A percentile compares a stretch with the other conserved stretches of the same genome.
Evolutionary conservation across 2,329 filamentous ascomycete genomes (phyloP).

Genomic region (Aspergillus hiratsukae): DNA sequence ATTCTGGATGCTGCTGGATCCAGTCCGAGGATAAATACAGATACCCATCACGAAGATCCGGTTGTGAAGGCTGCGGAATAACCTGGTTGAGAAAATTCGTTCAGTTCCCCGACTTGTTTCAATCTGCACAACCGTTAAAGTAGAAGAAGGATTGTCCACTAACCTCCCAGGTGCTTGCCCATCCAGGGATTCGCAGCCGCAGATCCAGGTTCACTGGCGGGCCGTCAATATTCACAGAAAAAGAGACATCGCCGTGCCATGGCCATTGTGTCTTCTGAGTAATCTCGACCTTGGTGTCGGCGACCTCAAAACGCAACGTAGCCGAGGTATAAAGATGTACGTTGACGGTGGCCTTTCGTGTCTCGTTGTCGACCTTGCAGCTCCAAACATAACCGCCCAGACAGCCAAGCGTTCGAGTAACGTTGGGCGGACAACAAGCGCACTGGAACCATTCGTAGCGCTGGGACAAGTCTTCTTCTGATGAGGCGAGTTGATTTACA

Average conservation of each 20-base stretch:
- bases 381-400: constrained; percentile 35
- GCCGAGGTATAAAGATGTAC: constrained; percentile 56
- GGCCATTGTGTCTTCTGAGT: constrained; percentile 54
- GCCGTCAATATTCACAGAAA: constrained; percentile 35
- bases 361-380: constrained; percentile 49
- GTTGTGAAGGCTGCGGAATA: constrained; percentile 19
- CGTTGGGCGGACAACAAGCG: constrained; percentile 59
- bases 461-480: constrained; percentile 45
- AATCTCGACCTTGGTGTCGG: constrained; percentile 31
- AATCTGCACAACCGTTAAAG: background rate
- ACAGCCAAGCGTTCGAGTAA: constrained; percentile 52
- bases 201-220: constrained; percentile 28
- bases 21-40: constrained; percentile 40
- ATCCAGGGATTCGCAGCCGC: constrained; percentile 52
- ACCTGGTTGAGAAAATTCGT: constrained; percentile 22
- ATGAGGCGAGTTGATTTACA: constrained; percentile 57
- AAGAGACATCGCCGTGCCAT: constrained; percentile 51
- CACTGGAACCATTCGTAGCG: constrained; percentile 56
- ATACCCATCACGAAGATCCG: constrained; percentile 46
- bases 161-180: constrained; percentile 29
- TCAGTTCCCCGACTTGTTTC: background rate
- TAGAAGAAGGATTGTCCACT: background rate
- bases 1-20: constrained; percentile 33
- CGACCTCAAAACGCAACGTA: constrained; percentile 33
- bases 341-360: constrained; percentile 39